Conservation (phyloP, 768 basidiomycete species). For the Leccinum rimulosum region DNA sequence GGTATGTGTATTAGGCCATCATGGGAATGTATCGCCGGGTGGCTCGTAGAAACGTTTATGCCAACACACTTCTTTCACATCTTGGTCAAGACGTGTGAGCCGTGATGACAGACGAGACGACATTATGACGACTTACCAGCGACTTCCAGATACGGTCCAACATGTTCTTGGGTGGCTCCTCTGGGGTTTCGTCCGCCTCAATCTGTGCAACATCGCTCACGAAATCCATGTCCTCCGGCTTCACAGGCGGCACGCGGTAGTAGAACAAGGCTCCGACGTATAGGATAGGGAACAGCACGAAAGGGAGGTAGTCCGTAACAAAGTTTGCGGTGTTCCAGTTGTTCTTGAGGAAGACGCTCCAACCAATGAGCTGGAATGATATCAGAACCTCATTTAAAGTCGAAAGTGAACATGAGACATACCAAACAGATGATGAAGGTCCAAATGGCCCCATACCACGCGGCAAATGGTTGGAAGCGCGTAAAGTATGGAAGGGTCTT, state of each 20-base stretch:
- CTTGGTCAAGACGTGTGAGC: conserved; percentile 13
- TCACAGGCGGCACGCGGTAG: conserved; percentile 23
- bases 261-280: conserved; percentile 59
- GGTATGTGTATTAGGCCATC: neutral
- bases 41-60: neutral
- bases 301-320: conserved; percentile 79
- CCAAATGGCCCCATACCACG: conserved; percentile 45
- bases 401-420: conserved; percentile 24
- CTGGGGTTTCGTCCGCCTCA: conserved; percentile 68
- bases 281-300: conserved; percentile 68
- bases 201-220: conserved; percentile 65
- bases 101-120: neutral
- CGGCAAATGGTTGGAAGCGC: conserved; percentile 68
- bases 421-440: conserved; percentile 60
- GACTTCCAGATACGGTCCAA: conserved; percentile 73
- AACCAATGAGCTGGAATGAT: conserved; percentile 46
- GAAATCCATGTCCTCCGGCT: conserved; percentile 81
- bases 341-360: conserved; percentile 50
- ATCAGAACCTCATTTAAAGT: conserved; percentile 23
- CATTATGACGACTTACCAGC: conserved; percentile 52
- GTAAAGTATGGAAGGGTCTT: conserved; percentile 67
- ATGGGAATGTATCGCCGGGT: neutral
- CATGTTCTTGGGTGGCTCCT: conserved; percentile 67
- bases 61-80: conserved; percentile 16
- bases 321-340: conserved; percentile 62